Evolutionary conservation across 192 early-diverging fungal genomes (phyloP).

Genomic region (Chytriomyces sp.): DNA sequence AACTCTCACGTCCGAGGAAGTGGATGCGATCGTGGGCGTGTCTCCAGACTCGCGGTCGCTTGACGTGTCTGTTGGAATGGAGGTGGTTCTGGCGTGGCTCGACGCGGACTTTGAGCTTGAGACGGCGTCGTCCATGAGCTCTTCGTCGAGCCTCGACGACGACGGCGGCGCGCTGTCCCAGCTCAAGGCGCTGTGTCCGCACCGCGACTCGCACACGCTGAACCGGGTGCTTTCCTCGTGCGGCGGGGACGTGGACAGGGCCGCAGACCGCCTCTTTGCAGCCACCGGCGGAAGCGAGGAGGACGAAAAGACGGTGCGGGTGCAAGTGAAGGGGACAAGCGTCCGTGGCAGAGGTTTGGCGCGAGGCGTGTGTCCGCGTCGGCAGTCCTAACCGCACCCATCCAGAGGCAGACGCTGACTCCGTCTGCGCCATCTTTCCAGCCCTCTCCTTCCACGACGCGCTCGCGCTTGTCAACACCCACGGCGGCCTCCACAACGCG

Average conservation of each 20-base stretch:
- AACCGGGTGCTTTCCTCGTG: not conserved
- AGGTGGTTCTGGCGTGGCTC: conserved; percentile 12
- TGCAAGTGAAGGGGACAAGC: not conserved
- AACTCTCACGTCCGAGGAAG: no score
- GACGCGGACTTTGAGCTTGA: not conserved
- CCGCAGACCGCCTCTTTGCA: not conserved
- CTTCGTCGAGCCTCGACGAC: not conserved
- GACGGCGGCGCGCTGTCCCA: not conserved
- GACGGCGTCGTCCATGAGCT: not conserved
- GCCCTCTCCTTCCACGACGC: not conserved
- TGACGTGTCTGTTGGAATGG: conserved; percentile 6
- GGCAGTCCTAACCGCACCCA: not conserved
- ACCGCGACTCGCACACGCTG: not conserved
- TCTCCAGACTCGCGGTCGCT: not conserved
- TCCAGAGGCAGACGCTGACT: conserved; percentile 16
- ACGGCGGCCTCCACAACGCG: conserved; percentile 29
- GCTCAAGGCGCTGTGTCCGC: not conserved
- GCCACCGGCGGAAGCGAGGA: not conserved
- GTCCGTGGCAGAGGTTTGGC: not conserved
- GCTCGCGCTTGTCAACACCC: conserved; percentile 5
- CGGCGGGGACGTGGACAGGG: not conserved
- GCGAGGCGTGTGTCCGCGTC: not conserved
- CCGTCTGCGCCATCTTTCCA: conserved; percentile 21
- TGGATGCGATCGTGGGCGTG: no score
- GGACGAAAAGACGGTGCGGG: not conserved